phyloP scores from a whole-genome alignment of 2,329 filamentous ascomycete genomes.

The Paecilomyces dactylethromorphus region DNA sequence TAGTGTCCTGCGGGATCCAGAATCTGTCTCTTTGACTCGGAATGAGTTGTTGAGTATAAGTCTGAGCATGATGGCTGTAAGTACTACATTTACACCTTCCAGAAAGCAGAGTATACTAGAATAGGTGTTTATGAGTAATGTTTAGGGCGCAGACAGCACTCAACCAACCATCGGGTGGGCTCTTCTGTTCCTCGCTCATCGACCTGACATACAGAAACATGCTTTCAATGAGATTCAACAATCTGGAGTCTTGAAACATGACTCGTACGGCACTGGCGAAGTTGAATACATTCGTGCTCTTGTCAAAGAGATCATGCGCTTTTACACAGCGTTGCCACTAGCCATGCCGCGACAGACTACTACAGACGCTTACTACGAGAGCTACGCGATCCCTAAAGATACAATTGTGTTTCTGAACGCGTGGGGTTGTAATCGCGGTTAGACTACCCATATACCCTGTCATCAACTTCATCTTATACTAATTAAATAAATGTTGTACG shows the following conservation, averaged over 20 bases:
- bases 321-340: conserved; percentile 8
- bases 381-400: conserved; percentile 5
- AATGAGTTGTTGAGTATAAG: conserved; percentile 6
- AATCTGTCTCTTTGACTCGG: conserved; percentile 3
- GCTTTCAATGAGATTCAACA: conserved; percentile 6
- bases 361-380: conserved; percentile 5
- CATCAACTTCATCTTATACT: neutral
- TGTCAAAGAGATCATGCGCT: conserved; percentile 7
- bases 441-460: neutral
- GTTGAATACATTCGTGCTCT: conserved; percentile 7
- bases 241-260: neutral
- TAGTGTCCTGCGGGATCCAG: conserved; percentile 7
- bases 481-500: no score
- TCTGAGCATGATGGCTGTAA: conserved; percentile 8
- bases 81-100: neutral
- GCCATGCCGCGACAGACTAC: conserved; percentile 6
- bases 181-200: conserved; percentile 6
- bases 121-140: neutral
- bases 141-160: conserved; percentile 6
- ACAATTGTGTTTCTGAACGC: conserved; percentile 10
- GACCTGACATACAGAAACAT: conserved; percentile 6
- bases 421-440: conserved; percentile 12
- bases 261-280: conserved; percentile 5
- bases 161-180: conserved; percentile 5
- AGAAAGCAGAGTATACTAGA: neutral